A percentile compares a stretch with the other conserved stretches of the same genome.
phyloP scores from a whole-genome alignment of 148 eudicot species.

The Chenopodium berlandieri region DNA sequence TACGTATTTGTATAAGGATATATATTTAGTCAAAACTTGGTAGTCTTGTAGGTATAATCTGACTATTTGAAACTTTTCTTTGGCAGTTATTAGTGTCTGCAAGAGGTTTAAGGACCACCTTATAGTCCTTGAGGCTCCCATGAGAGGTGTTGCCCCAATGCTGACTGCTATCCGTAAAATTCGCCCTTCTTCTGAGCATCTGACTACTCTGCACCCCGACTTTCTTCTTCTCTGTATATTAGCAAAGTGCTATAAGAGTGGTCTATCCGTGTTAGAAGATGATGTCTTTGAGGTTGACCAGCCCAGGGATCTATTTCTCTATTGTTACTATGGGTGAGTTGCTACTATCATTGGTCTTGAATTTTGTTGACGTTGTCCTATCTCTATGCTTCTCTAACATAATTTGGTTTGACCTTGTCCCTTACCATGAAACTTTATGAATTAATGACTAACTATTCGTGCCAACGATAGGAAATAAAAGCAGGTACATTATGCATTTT shows the following conservation, averaged over 20 bases:
- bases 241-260: slow-evolving; percentile 82
- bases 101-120: slow-evolving; percentile 82
- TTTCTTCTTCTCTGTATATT: slow-evolving; percentile 77
- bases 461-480: background rate
- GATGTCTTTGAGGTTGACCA: slow-evolving; percentile 82
- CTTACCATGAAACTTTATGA: background rate
- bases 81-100: slow-evolving; percentile 73
- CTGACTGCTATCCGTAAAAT: slow-evolving; percentile 71
- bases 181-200: slow-evolving; percentile 64
- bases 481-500: background rate
- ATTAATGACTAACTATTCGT: background rate
- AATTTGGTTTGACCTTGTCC: background rate
- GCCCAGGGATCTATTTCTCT: slow-evolving; percentile 84
- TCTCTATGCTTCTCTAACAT: background rate
- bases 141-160: slow-evolving; percentile 81
- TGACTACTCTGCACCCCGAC: slow-evolving; percentile 84
- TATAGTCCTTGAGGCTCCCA: slow-evolving; percentile 58
- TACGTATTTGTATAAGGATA: slow-evolving; percentile 25
- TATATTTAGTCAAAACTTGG: background rate
- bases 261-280: slow-evolving; percentile 61
- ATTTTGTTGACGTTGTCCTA: background rate
- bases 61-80: slow-evolving; percentile 11
- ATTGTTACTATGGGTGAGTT: slow-evolving; percentile 90
- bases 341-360: background rate
- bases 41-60: background rate